These are phyloP conservation scores for Pseudogymnoascus sp. DNA, from an alignment of 2,329 filamentous ascomycete species.

Conservation along the genomic window DNA sequence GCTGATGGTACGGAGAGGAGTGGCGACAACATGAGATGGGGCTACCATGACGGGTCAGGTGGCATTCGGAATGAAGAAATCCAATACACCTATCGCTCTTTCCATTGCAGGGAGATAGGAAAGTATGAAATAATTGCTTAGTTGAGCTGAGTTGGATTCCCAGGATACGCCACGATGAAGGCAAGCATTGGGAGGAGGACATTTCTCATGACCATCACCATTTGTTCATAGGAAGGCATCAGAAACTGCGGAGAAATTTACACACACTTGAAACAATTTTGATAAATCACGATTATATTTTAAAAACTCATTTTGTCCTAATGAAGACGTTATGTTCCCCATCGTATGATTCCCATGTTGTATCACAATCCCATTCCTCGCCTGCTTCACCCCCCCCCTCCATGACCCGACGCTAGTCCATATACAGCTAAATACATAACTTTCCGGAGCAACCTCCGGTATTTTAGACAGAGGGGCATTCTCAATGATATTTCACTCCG, in stretches of 20 bases:
- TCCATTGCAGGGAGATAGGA: not conserved
- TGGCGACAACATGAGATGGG: not conserved
- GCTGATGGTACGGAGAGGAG: not conserved
- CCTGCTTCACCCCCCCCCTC: not conserved
- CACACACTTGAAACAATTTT: not conserved
- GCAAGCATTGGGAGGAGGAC: not conserved
- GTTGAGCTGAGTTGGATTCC: not conserved
- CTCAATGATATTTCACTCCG: not conserved
- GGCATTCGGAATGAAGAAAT: not conserved
- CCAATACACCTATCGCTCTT: not conserved
- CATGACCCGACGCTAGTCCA: conserved; percentile 2
- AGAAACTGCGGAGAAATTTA: conserved; percentile 2
- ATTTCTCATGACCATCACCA: not conserved
- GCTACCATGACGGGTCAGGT: not conserved
- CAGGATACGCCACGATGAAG: not conserved
- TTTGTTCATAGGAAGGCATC: not conserved
- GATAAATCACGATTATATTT: not conserved
- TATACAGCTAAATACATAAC: not conserved
- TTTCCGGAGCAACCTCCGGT: not conserved
- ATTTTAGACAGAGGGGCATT: not conserved
- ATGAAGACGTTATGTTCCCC: not conserved
- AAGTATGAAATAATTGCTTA: not conserved
- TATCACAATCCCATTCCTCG: not conserved
- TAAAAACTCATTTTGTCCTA: not conserved
- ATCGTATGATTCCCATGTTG: not conserved